Evolutionary conservation across 805 yeast species (phyloP), one percentile per base, ranked within the genome.

Genomic region (Schwanniomyces vanrijiae): DNA sequence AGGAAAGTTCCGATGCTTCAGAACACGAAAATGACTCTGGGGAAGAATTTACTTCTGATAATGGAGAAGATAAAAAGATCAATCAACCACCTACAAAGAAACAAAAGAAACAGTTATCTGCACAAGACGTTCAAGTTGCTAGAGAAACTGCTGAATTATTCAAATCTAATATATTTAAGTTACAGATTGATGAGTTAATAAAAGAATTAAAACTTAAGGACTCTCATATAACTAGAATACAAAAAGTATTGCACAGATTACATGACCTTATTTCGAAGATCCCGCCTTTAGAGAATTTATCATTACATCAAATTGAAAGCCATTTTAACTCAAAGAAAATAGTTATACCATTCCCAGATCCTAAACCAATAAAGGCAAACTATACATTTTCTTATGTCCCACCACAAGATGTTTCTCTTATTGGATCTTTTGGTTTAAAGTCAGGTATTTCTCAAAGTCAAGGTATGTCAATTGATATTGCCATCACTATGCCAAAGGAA

Each of bases 61-160:
- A 55, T 4, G 60, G 49, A 38, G 54, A 54, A n/a, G 51, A 16
- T 42, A 35, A 10, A 37, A 43, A 31, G 14, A 22, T 14, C 13
- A 39, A 14, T 29, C 51, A 54, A 26, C 55, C 54, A 19, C 65
- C 65, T 8, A 60, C 67, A 9, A 72, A 73, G 52, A 69, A 66
- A 46, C 73, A 66, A 35, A 61, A 56, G 40, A 62, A 65, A 43
- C 72, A 73, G 53, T 58, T 82, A 20, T 71, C 87, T 0, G 83
- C 94, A 0, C 91, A 89, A 55, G 97, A 94, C 48, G 83, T 92
- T 40, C 96, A 92, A 58, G 78, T 87, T 2, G 96, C 97, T 0
- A 79, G 96, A 57, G 97, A 91, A 64, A 88, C 97, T 0, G 94
- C 96, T 1, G 97, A 91, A 64, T 71, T 92, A 40, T 94, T 91